Conservation (phyloP, 805 yeast species). For the Saccharomyces paradoxus region DNA sequence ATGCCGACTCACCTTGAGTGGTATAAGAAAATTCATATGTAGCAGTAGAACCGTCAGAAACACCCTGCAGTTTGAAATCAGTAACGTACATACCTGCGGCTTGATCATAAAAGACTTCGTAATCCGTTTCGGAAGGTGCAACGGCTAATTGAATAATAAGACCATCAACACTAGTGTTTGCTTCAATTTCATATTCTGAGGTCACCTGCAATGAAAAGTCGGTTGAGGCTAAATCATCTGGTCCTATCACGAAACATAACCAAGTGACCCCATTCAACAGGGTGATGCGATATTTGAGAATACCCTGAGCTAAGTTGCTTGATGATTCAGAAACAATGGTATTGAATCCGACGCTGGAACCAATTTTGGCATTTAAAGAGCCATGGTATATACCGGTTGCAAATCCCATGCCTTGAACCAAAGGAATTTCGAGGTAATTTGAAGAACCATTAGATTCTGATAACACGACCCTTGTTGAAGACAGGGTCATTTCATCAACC, state of each 20-base stretch:
- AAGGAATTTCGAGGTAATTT: constrained; percentile 39
- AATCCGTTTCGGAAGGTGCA: constrained; percentile 33
- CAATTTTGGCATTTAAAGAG: constrained; percentile 39
- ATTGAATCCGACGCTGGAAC: constrained; percentile 51
- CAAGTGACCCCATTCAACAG: constrained; percentile 49
- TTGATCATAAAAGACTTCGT: constrained; percentile 43
- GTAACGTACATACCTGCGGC: constrained; percentile 59
- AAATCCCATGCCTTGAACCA: constrained; percentile 57
- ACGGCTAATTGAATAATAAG: constrained; percentile 53
- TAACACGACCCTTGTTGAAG: constrained; percentile 44
- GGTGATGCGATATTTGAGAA: constrained; percentile 45
- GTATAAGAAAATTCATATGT: constrained; percentile 38
- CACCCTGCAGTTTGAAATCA: constrained; percentile 38
- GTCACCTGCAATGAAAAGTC: constrained; percentile 10
- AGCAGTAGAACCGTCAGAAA: constrained; percentile 34
- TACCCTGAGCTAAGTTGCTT: constrained; percentile 29
- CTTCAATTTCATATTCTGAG: constrained; percentile 26
- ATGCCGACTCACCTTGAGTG: constrained; percentile 40
- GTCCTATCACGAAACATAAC: constrained; percentile 12
- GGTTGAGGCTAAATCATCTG: constrained; percentile 28
- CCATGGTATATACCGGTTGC: constrained; percentile 41
- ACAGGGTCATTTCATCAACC: constrained; percentile 40
- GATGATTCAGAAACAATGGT: constrained; percentile 32
- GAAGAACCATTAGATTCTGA: constrained; percentile 18
- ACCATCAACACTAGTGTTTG: constrained; percentile 30